Percentiles rank a stretch among this genome's conserved stretches.
Conservation (phyloP, 106 monocot genomes). For the Platanthera zijinensis region DNA sequence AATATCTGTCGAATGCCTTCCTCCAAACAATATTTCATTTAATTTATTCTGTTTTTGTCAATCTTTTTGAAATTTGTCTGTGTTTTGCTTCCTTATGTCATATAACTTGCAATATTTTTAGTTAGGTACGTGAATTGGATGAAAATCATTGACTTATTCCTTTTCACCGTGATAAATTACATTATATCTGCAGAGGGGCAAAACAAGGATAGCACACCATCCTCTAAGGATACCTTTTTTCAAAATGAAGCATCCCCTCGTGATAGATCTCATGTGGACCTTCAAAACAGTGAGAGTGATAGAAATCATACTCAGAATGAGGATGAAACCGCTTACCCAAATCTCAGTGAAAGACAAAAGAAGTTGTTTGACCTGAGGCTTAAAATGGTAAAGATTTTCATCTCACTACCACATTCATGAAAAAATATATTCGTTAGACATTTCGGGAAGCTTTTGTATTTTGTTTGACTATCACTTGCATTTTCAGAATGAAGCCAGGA, state of each 20-base stretch:
- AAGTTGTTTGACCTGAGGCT: conserved; percentile 83
- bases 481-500: conserved; percentile 88
- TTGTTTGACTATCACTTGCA: conserved; percentile 2
- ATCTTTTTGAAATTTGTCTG: too few species aligned
- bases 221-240: conserved; percentile 14
- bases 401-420: neutral
- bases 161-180: conserved; percentile 2
- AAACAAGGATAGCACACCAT: conserved; percentile 18
- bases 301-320: conserved; percentile 17
- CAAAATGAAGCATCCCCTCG: conserved; percentile 16
- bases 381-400: conserved; percentile 51
- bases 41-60: too few species aligned
- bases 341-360: conserved; percentile 70
- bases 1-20: too few species aligned
- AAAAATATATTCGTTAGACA: neutral
- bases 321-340: conserved; percentile 42
- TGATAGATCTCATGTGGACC: conserved; percentile 11
- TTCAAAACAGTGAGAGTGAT: conserved; percentile 18
- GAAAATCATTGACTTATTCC: neutral
- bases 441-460: neutral
- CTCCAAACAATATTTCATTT: too few species aligned
- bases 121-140: too few species aligned
- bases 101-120: too few species aligned
- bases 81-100: too few species aligned
- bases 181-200: conserved; percentile 13